Percentiles rank a stretch among this genome's conserved stretches.
Conservation (phyloP, 2,329 filamentous ascomycete species). For the Amphichorda felina region DNA sequence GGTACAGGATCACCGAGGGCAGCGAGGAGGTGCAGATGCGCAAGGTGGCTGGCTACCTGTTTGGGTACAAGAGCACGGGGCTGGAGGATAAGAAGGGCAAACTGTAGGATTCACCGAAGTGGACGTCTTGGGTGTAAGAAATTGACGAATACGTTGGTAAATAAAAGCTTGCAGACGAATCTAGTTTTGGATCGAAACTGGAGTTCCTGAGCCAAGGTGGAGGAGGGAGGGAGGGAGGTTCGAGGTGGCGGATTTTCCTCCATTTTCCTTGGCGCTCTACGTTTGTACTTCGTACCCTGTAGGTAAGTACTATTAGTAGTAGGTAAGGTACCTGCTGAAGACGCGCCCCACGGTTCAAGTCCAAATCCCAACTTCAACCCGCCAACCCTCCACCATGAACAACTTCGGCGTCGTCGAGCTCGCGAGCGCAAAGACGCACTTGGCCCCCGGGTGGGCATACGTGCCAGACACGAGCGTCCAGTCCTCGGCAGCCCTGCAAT, state of each 20-base stretch:
- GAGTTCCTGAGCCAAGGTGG: too few relatives aligned
- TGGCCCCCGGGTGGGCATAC: conserved; percentile 84
- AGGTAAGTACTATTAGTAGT: too few relatives aligned
- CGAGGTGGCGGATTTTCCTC: too few relatives aligned
- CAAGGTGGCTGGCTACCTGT: conserved; percentile 7
- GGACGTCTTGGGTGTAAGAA: too few relatives aligned
- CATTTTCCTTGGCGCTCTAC: too few relatives aligned
- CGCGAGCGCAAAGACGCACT: conserved; percentile 54
- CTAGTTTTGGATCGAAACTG: too few relatives aligned
- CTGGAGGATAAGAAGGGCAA: not conserved
- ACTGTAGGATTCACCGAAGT: not conserved
- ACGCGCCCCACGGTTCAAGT: not conserved
- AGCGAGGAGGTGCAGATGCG: conserved; percentile 9
- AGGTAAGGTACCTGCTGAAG: too few relatives aligned
- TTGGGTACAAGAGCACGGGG: conserved; percentile 6
- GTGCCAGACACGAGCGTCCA: conserved; percentile 62
- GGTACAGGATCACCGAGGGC: conserved; percentile 8
- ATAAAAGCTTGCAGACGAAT: too few relatives aligned
- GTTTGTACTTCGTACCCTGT: too few relatives aligned
- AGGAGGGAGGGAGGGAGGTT: too few relatives aligned
- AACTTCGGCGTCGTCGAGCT: conserved; percentile 76
- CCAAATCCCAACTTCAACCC: not conserved
- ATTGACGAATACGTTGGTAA: too few relatives aligned
- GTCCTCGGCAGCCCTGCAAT: conserved; percentile 38
- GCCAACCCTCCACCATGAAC: conserved; percentile 30